These are phyloP conservation scores for Arabidopsis thaliana DNA, from an alignment of 345 rosid species.

Conservation along the genomic window DNA sequence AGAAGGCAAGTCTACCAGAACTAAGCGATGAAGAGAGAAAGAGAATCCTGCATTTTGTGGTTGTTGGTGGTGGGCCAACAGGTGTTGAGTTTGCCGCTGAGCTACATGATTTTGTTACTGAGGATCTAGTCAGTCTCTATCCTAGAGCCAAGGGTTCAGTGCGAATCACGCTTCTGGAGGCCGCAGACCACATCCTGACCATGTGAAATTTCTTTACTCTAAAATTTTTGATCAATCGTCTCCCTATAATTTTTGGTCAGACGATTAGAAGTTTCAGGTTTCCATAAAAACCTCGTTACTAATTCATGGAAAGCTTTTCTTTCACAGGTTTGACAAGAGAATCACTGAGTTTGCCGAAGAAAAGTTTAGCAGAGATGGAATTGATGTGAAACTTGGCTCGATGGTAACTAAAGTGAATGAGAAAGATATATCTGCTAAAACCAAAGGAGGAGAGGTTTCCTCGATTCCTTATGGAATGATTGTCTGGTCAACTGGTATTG, in stretches of 20 bases:
- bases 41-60: slow-evolving; percentile 91
- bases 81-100: slow-evolving; percentile 99
- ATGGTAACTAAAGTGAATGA: slow-evolving; percentile 86
- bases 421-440: slow-evolving; percentile 83
- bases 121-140: slow-evolving; percentile 83
- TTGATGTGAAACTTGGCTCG: slow-evolving; percentile 87
- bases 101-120: slow-evolving; percentile 87
- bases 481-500: slow-evolving; percentile 99
- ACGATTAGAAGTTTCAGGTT: neutral
- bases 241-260: neutral
- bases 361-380: slow-evolving; percentile 91
- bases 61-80: slow-evolving; percentile 99
- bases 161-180: slow-evolving; percentile 88
- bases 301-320: neutral
- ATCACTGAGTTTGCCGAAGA: slow-evolving; percentile 91
- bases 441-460: slow-evolving; percentile 60
- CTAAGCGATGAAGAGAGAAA: slow-evolving; percentile 85
- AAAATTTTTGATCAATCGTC: neutral
- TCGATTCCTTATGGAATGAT: slow-evolving; percentile 91
- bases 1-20: slow-evolving; percentile 89
- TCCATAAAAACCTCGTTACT: slow-evolving; percentile 7
- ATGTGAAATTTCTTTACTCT: slow-evolving; percentile 57
- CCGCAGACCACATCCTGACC: slow-evolving; percentile 91
- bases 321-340: slow-evolving; percentile 97
- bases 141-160: slow-evolving; percentile 68